Conservation (phyloP, 176 grass and related monocot genomes). For the Tillandsia fasciculata region DNA sequence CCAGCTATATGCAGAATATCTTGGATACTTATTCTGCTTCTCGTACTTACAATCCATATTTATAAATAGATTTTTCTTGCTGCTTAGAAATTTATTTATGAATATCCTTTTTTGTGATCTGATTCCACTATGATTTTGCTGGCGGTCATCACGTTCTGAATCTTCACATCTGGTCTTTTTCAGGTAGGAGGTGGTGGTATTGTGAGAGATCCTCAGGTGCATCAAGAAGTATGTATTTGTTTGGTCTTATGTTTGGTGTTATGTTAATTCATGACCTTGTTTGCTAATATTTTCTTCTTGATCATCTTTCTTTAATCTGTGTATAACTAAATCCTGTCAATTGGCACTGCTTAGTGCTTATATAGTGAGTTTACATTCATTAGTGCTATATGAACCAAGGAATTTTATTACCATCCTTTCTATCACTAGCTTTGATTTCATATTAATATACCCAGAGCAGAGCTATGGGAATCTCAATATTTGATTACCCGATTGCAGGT, state of each 20-base stretch:
- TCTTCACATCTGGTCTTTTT: not conserved
- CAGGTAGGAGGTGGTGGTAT: conserved; percentile 90
- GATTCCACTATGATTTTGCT: not conserved
- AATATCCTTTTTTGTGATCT: not conserved
- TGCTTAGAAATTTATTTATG: too few species aligned
- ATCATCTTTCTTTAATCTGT: not conserved
- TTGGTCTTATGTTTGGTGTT: not conserved
- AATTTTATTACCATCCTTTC: not conserved
- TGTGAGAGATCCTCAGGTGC: conserved; percentile 80
- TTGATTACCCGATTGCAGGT: conserved; percentile 34
- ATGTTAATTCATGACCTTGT: not conserved
- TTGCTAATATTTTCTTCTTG: not conserved
- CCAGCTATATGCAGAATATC: not conserved
- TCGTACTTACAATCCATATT: too few species aligned
- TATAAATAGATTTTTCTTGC: too few species aligned
- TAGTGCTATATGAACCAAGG: too few species aligned
- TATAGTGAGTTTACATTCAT: too few species aligned
- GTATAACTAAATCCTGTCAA: not conserved
- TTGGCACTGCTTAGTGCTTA: not conserved
- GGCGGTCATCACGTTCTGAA: not conserved
- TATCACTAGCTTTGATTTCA: not conserved
- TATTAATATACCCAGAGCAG: not conserved
- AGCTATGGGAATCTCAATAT: not conserved
- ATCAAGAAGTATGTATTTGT: conserved; percentile 65
- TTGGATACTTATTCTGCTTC: not conserved